Evolutionary conservation across 2,329 filamentous ascomycete genomes (phyloP).

Genomic region (Verticillium nubilum): DNA sequence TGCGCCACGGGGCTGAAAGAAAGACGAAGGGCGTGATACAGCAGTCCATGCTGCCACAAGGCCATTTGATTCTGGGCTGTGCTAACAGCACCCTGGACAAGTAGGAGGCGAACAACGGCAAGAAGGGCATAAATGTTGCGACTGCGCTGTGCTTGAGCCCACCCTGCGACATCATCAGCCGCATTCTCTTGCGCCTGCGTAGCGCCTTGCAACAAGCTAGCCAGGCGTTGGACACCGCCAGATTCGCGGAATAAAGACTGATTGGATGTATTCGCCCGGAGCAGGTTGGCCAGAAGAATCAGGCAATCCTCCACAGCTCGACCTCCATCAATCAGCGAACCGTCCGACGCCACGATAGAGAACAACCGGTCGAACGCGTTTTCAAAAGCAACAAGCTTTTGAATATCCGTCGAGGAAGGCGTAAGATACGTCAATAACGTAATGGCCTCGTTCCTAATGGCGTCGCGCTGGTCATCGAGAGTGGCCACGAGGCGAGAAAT

Average conservation of each 20-base stretch:
- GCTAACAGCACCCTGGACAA: slow-evolving; percentile 72
- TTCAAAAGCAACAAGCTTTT: slow-evolving; percentile 93
- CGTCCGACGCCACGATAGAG: slow-evolving; percentile 73
- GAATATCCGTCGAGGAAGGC: slow-evolving; percentile 78
- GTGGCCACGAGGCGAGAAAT: slow-evolving; percentile 80
- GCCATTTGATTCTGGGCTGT: slow-evolving; percentile 79
- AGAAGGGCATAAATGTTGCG: slow-evolving; percentile 90
- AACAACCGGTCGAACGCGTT: slow-evolving; percentile 89
- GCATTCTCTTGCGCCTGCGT: slow-evolving; percentile 47
- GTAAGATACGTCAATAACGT: slow-evolving; percentile 85
- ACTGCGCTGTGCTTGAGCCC: slow-evolving; percentile 73
- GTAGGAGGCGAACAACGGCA: slow-evolving; percentile 79
- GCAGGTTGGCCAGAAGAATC: slow-evolving; percentile 81
- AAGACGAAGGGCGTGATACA: slow-evolving; percentile 74
- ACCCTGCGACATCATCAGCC: slow-evolving; percentile 60
- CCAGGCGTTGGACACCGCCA: slow-evolving; percentile 69
- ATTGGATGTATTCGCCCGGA: slow-evolving; percentile 83
- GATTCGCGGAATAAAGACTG: slow-evolving; percentile 92
- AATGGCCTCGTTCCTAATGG: slow-evolving; percentile 81
- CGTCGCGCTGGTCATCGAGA: slow-evolving; percentile 80
- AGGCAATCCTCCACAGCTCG: slow-evolving; percentile 90
- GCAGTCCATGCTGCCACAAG: slow-evolving; percentile 77
- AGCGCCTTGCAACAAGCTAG: slow-evolving; percentile 60
- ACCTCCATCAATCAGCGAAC: slow-evolving; percentile 74
- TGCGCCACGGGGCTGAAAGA: slow-evolving; percentile 72